Evolutionary conservation across 768 basidiomycete species (phyloP).

Genomic region (Tylopilus intermedius): DNA sequence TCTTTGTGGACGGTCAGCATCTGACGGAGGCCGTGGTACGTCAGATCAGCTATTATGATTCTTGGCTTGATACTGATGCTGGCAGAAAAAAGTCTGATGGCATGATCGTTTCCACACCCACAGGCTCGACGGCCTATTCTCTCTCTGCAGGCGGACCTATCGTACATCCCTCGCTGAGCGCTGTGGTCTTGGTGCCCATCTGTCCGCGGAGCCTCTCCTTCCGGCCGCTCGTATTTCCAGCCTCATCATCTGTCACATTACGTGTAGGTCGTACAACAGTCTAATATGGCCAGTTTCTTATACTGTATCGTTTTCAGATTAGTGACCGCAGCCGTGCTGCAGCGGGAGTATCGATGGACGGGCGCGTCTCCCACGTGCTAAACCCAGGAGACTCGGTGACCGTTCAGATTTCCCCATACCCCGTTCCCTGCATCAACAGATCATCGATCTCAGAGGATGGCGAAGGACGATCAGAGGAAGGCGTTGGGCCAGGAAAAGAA

Average conservation of each 20-base stretch:
- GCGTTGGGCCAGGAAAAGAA: conserved; percentile 73
- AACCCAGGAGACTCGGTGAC: conserved; percentile 82
- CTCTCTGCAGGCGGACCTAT: conserved; percentile 94
- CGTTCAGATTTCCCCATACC: conserved; percentile 79
- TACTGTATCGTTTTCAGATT: conserved; percentile 46
- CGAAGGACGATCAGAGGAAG: conserved; percentile 47
- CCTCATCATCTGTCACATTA: conserved; percentile 68
- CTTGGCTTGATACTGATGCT: conserved; percentile 11
- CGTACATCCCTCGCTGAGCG: conserved; percentile 87
- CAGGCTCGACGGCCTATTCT: conserved; percentile 95
- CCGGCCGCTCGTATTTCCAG: conserved; percentile 85
- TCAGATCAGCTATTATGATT: conserved; percentile 19
- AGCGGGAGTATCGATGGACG: conserved; percentile 91
- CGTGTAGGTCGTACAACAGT: conserved; percentile 44
- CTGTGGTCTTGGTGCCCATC: conserved; percentile 91
- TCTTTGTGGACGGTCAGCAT: conserved; percentile 91
- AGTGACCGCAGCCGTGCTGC: conserved; percentile 80
- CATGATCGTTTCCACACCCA: conserved; percentile 90
- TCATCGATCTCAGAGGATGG: conserved; percentile 63
- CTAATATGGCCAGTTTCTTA: neutral
- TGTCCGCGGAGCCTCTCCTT: conserved; percentile 91
- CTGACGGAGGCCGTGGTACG: conserved; percentile 91
- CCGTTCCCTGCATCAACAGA: conserved; percentile 89
- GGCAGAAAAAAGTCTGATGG: conserved; percentile 69
- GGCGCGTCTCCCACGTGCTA: conserved; percentile 76